phyloP scores from a whole-genome alignment of 2,329 filamentous ascomycete genomes.

The Epicoccum nigrum region DNA sequence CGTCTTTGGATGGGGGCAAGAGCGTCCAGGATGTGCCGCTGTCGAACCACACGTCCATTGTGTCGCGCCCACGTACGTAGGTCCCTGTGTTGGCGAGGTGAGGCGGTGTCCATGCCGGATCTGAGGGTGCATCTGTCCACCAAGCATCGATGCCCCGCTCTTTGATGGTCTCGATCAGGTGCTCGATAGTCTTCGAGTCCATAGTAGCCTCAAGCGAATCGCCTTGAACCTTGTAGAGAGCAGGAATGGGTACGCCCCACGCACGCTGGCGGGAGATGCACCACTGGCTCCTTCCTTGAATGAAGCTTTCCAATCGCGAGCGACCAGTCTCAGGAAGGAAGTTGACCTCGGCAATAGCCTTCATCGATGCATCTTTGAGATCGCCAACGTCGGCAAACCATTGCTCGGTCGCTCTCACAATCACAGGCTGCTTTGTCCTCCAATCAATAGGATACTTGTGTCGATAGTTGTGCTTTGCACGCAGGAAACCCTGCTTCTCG shows the following conservation, averaged over 20 bases:
- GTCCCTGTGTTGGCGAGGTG: slow-evolving; percentile 61
- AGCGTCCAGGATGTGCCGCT: slow-evolving; percentile 90
- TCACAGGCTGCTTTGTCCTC: slow-evolving; percentile 91
- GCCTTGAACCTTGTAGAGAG: slow-evolving; percentile 72
- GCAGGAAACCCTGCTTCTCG: slow-evolving; percentile 57
- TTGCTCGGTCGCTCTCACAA: slow-evolving; percentile 90
- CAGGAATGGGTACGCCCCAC: slow-evolving; percentile 97
- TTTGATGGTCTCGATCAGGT: slow-evolving; percentile 81
- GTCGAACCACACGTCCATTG: slow-evolving; percentile 99
- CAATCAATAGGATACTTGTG: slow-evolving; percentile 99
- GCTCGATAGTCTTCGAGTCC: slow-evolving; percentile 76
- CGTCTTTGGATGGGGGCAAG: slow-evolving; percentile 38
- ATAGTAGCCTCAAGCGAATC: slow-evolving; percentile 73
- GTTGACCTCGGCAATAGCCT: slow-evolving; percentile 70
- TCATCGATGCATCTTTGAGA: slow-evolving; percentile 77
- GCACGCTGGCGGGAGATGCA: slow-evolving; percentile 95
- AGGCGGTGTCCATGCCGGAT: slow-evolving; percentile 76
- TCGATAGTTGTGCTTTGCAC: slow-evolving; percentile 72
- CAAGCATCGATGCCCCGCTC: slow-evolving; percentile 86
- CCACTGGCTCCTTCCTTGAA: slow-evolving; percentile 90
- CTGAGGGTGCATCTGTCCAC: slow-evolving; percentile 83
- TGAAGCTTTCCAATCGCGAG: slow-evolving; percentile 79
- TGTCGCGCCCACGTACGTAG: slow-evolving; percentile 82
- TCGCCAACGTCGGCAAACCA: slow-evolving; percentile 94
- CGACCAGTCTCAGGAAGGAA: slow-evolving; percentile 81